Conservation (phyloP, 108 stramenopile species). For the Phaeodactylum tricornutum region DNA sequence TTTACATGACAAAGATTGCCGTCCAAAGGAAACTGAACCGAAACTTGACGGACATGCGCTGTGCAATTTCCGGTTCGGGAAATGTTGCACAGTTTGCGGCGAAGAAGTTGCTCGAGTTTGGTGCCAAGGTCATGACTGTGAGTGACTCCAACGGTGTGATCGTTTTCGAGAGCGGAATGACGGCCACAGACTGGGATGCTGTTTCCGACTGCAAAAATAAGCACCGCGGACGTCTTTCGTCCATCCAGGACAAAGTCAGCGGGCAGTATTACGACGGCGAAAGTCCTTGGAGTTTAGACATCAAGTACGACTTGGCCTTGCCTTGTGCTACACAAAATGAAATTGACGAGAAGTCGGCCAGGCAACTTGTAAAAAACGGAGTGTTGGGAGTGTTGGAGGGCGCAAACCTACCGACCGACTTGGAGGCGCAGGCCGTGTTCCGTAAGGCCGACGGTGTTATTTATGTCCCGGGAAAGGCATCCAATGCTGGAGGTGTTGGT, state of each 20-base stretch:
- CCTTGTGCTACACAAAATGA: slow-evolving; percentile 86
- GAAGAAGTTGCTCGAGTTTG: slow-evolving; percentile 45
- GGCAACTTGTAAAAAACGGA: slow-evolving; percentile 44
- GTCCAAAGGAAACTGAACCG: slow-evolving; percentile 37
- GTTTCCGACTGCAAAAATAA: slow-evolving; percentile 46
- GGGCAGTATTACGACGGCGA: slow-evolving; percentile 28
- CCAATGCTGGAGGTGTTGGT: slow-evolving; percentile 82
- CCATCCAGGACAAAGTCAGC: slow-evolving; percentile 19
- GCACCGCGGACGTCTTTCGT: slow-evolving; percentile 36
- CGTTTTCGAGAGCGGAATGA: slow-evolving; percentile 56
- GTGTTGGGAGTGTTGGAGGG: slow-evolving; percentile 53
- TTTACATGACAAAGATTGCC: slow-evolving; percentile 62
- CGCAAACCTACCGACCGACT: slow-evolving; percentile 60
- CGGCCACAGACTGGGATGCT: slow-evolving; percentile 33
- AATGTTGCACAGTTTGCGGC: slow-evolving; percentile 67
- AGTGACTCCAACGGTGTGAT: slow-evolving; percentile 79
- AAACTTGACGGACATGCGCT: slow-evolving; percentile 37
- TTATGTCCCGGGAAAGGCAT: slow-evolving; percentile 70
- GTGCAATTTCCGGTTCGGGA: slow-evolving; percentile 59
- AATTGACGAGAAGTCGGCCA: slow-evolving; percentile 42
- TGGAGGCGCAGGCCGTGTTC: slow-evolving; percentile 56
- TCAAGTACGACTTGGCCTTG: slow-evolving; percentile 49
- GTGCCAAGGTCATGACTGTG: slow-evolving; percentile 77
- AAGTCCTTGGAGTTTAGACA: slow-evolving; percentile 35
- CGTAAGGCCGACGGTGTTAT: slow-evolving; percentile 32